These are phyloP conservation scores for Volutella citrinella DNA, from an alignment of 2,329 filamentous ascomycete genomes.

Conservation along the genomic window DNA sequence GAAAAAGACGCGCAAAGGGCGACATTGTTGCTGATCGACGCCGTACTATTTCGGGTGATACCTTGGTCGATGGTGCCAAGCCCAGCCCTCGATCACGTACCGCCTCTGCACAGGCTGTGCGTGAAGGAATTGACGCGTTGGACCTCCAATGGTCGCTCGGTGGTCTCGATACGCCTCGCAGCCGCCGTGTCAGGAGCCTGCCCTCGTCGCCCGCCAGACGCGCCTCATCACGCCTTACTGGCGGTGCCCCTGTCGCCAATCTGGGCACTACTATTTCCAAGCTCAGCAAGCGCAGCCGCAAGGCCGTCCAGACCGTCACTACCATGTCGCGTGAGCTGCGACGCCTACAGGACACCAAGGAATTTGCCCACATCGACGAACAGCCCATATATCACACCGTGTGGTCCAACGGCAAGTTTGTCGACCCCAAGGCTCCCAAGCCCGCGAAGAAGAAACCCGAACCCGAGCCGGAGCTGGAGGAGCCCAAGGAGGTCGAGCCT, in stretches of 20 bases:
- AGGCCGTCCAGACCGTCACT: constrained; percentile 50
- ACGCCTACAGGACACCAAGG: constrained; percentile 60
- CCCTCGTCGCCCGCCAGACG: constrained; percentile 34
- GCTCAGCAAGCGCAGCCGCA: constrained; percentile 59
- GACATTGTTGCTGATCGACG: constrained; percentile 44
- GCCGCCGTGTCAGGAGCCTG: constrained; percentile 28
- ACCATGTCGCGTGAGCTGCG: constrained; percentile 52
- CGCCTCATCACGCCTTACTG: constrained; percentile 39
- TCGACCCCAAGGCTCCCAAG: constrained; percentile 43
- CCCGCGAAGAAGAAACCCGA: constrained; percentile 35
- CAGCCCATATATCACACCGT: constrained; percentile 56
- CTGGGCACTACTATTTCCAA: constrained; percentile 47
- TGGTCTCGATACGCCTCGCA: constrained; percentile 33
- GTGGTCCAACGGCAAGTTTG: constrained; percentile 64
- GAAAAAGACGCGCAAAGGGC: constrained; percentile 51
- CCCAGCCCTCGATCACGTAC: constrained; percentile 13
- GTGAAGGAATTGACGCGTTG: constrained; percentile 45
- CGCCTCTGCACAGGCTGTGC: constrained; percentile 17
- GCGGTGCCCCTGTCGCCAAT: constrained; percentile 37
- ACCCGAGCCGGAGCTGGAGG: constrained; percentile 21
- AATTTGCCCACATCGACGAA: constrained; percentile 58
- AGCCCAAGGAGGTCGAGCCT: constrained; percentile 26
- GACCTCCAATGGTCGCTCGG: constrained; percentile 42
- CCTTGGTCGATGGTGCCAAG: constrained; percentile 26
- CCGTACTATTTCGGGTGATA: constrained; percentile 43